These are phyloP conservation scores for Penicillium sumatraense DNA, from an alignment of 2,329 filamentous ascomycete genomes.

Conservation along the genomic window DNA sequence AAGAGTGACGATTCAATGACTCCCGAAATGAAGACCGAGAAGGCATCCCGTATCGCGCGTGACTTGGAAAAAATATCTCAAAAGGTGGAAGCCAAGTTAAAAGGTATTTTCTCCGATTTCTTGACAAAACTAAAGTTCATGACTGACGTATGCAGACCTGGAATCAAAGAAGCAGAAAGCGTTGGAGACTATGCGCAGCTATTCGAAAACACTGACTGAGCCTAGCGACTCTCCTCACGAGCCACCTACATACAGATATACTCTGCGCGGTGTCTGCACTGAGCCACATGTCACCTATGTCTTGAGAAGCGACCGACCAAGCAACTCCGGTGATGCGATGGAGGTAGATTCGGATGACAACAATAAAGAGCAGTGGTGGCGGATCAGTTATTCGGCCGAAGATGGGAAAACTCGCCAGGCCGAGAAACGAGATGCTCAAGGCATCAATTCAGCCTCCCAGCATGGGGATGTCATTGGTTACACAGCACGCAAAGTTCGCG, in stretches of 20 bases:
- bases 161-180: conserved; percentile 48
- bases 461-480: conserved; percentile 45
- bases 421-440: conserved; percentile 25
- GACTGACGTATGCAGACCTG: conserved; percentile 42
- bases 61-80: conserved; percentile 42
- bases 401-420: conserved; percentile 44
- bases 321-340: conserved; percentile 30
- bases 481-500: conserved; percentile 49
- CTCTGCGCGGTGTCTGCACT: conserved; percentile 63
- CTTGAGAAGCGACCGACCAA: conserved; percentile 43
- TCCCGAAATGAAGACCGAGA: conserved; percentile 23
- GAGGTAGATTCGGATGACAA: conserved; percentile 33
- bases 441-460: conserved; percentile 22
- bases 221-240: conserved; percentile 46
- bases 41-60: conserved; percentile 35
- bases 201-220: conserved; percentile 53
- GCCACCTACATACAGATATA: conserved; percentile 55
- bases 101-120: conserved; percentile 32
- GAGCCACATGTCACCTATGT: conserved; percentile 63
- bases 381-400: conserved; percentile 55
- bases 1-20: conserved; percentile 11
- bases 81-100: conserved; percentile 47
- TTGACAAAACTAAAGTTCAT: not conserved
- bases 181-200: conserved; percentile 45
- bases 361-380: conserved; percentile 60